These are phyloP conservation scores for Fusarium avenaceum DNA, from an alignment of 2,329 filamentous ascomycete species.

Conservation along the genomic window DNA sequence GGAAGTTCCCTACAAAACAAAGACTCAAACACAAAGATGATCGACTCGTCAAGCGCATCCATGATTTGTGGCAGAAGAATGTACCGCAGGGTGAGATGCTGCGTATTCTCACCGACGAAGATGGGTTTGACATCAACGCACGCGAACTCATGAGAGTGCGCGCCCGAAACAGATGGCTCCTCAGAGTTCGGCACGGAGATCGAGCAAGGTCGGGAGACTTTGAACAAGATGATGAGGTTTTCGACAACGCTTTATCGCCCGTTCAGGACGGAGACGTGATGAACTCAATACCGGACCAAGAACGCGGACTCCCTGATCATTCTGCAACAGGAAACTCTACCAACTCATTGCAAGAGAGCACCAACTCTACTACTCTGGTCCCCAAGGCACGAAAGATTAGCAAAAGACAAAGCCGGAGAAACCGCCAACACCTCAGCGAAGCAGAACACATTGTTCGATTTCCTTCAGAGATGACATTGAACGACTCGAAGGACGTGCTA, in stretches of 20 bases:
- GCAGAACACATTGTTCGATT: slow-evolving; percentile 79
- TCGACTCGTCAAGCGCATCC: slow-evolving; percentile 75
- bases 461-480: slow-evolving; percentile 84
- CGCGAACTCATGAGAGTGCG: slow-evolving; percentile 79
- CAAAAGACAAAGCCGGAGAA: slow-evolving; percentile 74
- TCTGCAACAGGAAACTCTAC: not conserved
- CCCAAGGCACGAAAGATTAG: slow-evolving; percentile 21
- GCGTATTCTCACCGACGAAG: slow-evolving; percentile 74
- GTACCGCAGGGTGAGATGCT: slow-evolving; percentile 80
- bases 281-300: slow-evolving; percentile 15
- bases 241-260: slow-evolving; percentile 18
- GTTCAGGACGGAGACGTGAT: slow-evolving; percentile 21
- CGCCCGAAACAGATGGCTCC: slow-evolving; percentile 75
- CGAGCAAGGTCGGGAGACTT: slow-evolving; percentile 54
- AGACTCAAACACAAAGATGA: slow-evolving; percentile 78
- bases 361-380: not conserved
- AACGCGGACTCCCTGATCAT: slow-evolving; percentile 5
- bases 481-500: slow-evolving; percentile 80
- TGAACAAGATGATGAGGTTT: slow-evolving; percentile 24
- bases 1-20: slow-evolving; percentile 83
- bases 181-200: slow-evolving; percentile 73
- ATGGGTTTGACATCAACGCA: slow-evolving; percentile 78
- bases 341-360: not conserved
- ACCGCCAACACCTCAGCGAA: slow-evolving; percentile 75
- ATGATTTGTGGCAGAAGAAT: slow-evolving; percentile 84